Base-by-base conservation (phyloP, 495 filamentous ascomycete genomes). In the Diplogelasinospora grovesii region DNA sequence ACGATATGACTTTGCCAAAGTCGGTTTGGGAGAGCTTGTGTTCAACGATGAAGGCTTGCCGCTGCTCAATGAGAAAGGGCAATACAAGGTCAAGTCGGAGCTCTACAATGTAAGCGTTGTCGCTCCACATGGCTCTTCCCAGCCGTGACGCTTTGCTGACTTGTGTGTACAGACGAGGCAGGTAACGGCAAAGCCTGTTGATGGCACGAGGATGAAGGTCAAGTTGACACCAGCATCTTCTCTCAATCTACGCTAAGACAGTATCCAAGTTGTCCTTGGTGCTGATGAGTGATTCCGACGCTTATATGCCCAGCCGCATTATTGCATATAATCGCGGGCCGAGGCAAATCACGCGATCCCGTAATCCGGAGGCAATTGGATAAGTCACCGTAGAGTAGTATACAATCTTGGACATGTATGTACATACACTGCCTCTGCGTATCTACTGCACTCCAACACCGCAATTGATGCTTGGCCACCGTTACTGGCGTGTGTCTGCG, bases 91-190 rank as follows among this genome's bases (percentile, higher is more conserved):
- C 11, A 51, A 50, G 38, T 59, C 60, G 13, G 53, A 61, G 35
- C 32, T 77, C 33, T 73, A 71, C 37, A 68, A 62, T 50, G 68
- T 71, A 32, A 64, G 68, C 64, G 14, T 4, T 26, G 4, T 16
- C 8, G 10, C 13, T 32, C 16, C 32, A 26, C 24, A 8, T 28
- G 27, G 11, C n/a, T 6, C 11, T 18, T 14, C 28, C 28, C 20
- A 22, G 22, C 20, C 3, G 3, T 38, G n/a, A 19, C 19, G 3
- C 9, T 3, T n/a, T 34, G 11, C 42, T 49, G 28, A 49, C 45
- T 10, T 22, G 10, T 20, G 16, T 16, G 14, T 4, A 11, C 29
- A 66, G 60, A 59, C 45, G 7, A 30, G 41, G 10, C 49, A 61
- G 32, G 44, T 68, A 3, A 68, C 62, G n/a, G 47, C 64, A 3